A percentile compares a stretch with the other conserved stretches of the same genome.
Evolutionary conservation across 345 rosid genomes (phyloP).

Genomic region (Aethionema arabicum): DNA sequence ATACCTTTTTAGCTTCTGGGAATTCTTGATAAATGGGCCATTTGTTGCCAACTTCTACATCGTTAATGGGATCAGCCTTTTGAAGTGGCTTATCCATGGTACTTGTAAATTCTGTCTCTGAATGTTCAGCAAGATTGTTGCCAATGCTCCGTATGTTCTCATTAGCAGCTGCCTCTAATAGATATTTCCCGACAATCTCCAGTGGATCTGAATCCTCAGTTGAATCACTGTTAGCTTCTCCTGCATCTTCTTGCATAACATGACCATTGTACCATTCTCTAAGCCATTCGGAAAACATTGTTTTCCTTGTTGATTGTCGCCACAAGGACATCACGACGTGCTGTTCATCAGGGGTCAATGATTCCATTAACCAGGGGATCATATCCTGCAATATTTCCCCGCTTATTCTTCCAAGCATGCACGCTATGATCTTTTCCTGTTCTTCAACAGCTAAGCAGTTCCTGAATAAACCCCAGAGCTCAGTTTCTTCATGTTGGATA

Average conservation of each 20-base stretch:
- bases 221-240: slow-evolving; percentile 38
- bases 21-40: slow-evolving; percentile 25
- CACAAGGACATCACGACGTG: slow-evolving; percentile 53
- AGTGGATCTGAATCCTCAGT: slow-evolving; percentile 47
- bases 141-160: slow-evolving; percentile 30
- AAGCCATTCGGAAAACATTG: slow-evolving; percentile 84
- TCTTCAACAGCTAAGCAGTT: slow-evolving; percentile 60
- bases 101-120: slow-evolving; percentile 22
- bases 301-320: slow-evolving; percentile 66
- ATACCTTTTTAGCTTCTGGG: slow-evolving; percentile 37
- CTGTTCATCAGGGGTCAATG: slow-evolving; percentile 62
- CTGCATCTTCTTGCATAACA: slow-evolving; percentile 30
- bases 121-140: slow-evolving; percentile 17
- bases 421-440: slow-evolving; percentile 73
- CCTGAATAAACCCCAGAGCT: slow-evolving; percentile 71
- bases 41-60: slow-evolving; percentile 27
- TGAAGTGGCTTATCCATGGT: slow-evolving; percentile 29
- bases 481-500: slow-evolving; percentile 66
- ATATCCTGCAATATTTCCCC: slow-evolving; percentile 71
- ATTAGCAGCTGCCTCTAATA: slow-evolving; percentile 43
- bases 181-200: slow-evolving; percentile 60
- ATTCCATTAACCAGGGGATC: slow-evolving; percentile 75
- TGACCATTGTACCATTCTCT: slow-evolving; percentile 80
- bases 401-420: slow-evolving; percentile 70
- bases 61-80: slow-evolving; percentile 25